phyloP scores from a whole-genome alignment of 306 rosid species.

The Vachellia pachyceras region DNA sequence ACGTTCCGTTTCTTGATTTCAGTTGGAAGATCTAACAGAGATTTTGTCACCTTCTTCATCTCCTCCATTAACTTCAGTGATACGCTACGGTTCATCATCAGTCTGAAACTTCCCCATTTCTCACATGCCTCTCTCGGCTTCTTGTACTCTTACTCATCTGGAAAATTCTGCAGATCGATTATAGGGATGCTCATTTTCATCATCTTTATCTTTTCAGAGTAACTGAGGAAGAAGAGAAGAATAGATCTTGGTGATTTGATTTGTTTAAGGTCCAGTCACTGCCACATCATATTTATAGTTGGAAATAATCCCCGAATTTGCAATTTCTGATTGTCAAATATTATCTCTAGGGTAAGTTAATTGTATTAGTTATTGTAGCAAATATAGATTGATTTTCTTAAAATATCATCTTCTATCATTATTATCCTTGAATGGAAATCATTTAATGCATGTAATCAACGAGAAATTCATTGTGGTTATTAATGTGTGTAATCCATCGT shows the following conservation, averaged over 20 bases:
- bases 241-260: not conserved
- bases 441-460: too few species aligned
- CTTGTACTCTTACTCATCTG: slow-evolving; percentile 25
- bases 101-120: slow-evolving; percentile 54
- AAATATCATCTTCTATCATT: too few species aligned
- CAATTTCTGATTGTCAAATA: too few species aligned
- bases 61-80: slow-evolving; percentile 45
- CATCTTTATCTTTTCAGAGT: not conserved
- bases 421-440: too few species aligned
- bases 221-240: not conserved
- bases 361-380: too few species aligned
- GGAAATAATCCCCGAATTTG: too few species aligned
- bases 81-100: slow-evolving; percentile 49
- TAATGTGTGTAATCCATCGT: too few species aligned
- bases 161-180: slow-evolving; percentile 44
- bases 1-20: slow-evolving; percentile 56
- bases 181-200: slow-evolving; percentile 25
- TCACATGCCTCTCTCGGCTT: slow-evolving; percentile 48
- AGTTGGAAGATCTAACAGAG: slow-evolving; percentile 47
- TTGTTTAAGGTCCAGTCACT: not conserved
- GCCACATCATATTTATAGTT: not conserved
- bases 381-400: too few species aligned
- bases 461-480: too few species aligned
- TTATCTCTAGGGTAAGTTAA: too few species aligned
- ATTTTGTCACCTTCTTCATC: slow-evolving; percentile 48